Conservation (phyloP, 140 eudicot genomes). For the Oenanthe javanica region DNA sequence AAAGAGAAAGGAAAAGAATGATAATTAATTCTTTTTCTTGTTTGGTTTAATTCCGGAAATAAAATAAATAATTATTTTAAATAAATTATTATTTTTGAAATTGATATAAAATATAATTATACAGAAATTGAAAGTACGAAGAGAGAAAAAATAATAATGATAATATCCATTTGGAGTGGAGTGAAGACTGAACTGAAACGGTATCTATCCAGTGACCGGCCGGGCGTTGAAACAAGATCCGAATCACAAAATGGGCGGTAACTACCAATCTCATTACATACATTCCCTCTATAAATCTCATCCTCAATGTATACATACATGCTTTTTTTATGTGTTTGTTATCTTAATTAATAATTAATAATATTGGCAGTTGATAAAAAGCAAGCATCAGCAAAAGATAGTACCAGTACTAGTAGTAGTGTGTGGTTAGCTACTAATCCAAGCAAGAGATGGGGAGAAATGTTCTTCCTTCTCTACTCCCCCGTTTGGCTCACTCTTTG, state of each 20-base stretch:
- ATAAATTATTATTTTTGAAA: too few relatives aligned
- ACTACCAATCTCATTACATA: neutral
- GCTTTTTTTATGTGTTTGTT: too few relatives aligned
- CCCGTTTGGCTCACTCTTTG: constrained; percentile 95
- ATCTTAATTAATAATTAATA: too few relatives aligned
- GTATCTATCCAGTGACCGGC: neutral
- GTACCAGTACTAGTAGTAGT: constrained; percentile 19
- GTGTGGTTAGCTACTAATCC: constrained; percentile 75
- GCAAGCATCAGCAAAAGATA: constrained; percentile 5
- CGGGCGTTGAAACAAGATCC: constrained; percentile 17
- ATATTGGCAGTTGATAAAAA: constrained; percentile 13
- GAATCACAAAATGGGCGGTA: constrained; percentile 37
- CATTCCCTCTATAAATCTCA: too few relatives aligned
- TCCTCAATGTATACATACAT: rapidly evolving
- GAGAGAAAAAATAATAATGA: too few relatives aligned
- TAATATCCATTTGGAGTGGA: neutral
- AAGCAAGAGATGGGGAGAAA: constrained; percentile 92
- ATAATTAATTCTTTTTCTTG: too few relatives aligned
- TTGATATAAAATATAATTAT: too few relatives aligned
- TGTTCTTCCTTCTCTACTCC: constrained; percentile 74
- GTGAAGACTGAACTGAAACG: neutral
- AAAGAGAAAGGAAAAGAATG: too few relatives aligned
- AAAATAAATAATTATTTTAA: too few relatives aligned
- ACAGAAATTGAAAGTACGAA: too few relatives aligned
- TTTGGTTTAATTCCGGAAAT: too few relatives aligned